phyloP scores from a whole-genome alignment of 2,329 filamentous ascomycete genomes.

The Fusarium acutatum region DNA sequence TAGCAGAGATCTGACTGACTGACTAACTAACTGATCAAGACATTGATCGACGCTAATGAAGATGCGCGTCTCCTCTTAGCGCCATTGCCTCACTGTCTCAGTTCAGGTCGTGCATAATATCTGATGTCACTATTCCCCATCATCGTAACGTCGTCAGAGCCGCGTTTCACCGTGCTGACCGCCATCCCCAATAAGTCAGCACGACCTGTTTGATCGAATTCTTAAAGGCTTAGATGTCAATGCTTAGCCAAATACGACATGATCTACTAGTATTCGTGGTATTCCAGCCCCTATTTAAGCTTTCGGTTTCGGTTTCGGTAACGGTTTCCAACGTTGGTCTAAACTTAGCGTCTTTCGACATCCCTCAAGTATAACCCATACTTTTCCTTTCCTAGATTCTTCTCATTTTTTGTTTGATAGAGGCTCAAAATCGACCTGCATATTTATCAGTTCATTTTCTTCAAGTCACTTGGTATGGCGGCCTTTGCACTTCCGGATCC shows the following conservation, averaged over 20 bases:
- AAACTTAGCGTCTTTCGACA: neutral
- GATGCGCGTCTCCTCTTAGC: rapidly evolving
- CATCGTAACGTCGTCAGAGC: neutral
- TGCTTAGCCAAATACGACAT: neutral
- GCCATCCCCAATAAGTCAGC: neutral
- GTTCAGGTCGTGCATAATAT: neutral
- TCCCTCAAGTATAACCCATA: neutral
- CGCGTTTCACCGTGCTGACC: neutral
- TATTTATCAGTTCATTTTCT: neutral
- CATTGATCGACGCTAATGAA: neutral
- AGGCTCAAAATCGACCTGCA: neutral
- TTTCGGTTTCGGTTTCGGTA: neutral
- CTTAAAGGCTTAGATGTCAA: neutral
- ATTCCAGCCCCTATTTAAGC: neutral
- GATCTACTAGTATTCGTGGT: neutral
- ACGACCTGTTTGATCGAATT: neutral
- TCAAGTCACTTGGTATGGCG: neutral
- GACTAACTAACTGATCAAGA: no score
- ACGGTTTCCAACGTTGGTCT: rapidly evolving
- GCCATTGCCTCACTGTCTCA: neutral
- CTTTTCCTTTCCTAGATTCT: neutral
- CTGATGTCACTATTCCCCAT: neutral
- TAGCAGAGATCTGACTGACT: neutral
- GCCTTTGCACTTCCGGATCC: neutral
- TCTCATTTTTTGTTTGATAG: neutral